Percentiles rank a stretch among this genome's conserved stretches.
phyloP scores from a whole-genome alignment of 768 basidiomycete genomes.

The Suillus spraguei region DNA sequence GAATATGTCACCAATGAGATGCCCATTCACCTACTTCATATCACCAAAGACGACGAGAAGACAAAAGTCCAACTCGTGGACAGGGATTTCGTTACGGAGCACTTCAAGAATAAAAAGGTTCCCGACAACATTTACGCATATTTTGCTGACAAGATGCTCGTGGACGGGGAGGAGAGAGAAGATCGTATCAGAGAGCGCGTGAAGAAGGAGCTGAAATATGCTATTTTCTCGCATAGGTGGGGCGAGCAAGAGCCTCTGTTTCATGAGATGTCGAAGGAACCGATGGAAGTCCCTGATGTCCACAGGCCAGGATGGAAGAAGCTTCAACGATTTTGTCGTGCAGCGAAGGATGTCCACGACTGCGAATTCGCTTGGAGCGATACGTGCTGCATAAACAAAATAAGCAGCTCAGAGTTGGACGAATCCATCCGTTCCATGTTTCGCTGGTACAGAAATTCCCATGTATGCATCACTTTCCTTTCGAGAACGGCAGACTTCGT shows the following conservation, averaged over 20 bases:
- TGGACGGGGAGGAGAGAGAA: constrained; percentile 6
- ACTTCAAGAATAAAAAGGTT: background rate
- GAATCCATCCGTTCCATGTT: constrained; percentile 27
- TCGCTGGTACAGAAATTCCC: constrained; percentile 20
- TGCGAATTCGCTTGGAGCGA: constrained; percentile 18
- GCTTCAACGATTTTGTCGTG: constrained; percentile 7
- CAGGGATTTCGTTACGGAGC: background rate
- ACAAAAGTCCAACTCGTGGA: background rate
- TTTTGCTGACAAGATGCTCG: background rate
- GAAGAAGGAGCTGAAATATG: constrained; percentile 10
- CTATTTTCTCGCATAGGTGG: constrained; percentile 14
- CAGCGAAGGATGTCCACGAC: background rate
- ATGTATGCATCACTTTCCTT: constrained; percentile 19
- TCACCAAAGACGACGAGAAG: background rate
- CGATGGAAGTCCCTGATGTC: background rate
- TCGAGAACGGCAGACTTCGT: background rate
- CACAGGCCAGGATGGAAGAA: constrained; percentile 3
- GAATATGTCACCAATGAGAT: constrained; percentile 5
- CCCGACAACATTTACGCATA: background rate
- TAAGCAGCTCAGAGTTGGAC: constrained; percentile 19
- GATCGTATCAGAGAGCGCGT: constrained; percentile 1
- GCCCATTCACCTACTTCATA: constrained; percentile 5
- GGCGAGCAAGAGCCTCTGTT: background rate
- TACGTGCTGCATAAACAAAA: constrained; percentile 22
- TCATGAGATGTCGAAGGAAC: background rate